Base-by-base conservation (phyloP, 2,329 filamentous ascomycete species). In the Pseudonectria foliicola region DNA sequence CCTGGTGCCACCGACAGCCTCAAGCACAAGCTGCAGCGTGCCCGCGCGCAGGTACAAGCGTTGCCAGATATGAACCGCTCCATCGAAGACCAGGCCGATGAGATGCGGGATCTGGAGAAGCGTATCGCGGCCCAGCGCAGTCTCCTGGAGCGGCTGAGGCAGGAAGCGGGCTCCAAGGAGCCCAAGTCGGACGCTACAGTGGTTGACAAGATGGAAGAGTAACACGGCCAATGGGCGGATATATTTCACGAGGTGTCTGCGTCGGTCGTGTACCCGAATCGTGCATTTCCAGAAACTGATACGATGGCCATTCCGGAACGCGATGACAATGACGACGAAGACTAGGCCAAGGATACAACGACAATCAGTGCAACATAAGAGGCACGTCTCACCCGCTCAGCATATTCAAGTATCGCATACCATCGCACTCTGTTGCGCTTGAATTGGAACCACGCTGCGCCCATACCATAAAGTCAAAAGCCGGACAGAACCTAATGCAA, bases 11-110 rank as follows among this genome's bases (percentile, higher is more conserved):
- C 85, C 2, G 84, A 87, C 53, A 73, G 75, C 25, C 70, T 95
- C 50, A 89, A 86, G 61, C 80, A 89, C 61, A 85, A 86, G 61
- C 75, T 96, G 39, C 82, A 88, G 57, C 82, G 81, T 47, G 88
- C 89, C 32, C 72, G 84, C 32, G 71, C 68, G 24, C 75, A 80
- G 48, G 67, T 88, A 34, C 69, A 71, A 52, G 65, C 67, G 18
- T 59, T 92, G 47, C 82, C 82, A 8, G 85, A 89, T 60, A 76
- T 90, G 55, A 66, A 75, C 13, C 71, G 84, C 34, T 72, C 67
- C 5, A 63, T 81, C 11, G 70, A 70, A 37, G 81, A 87, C 56
- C 85, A 90, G 63, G 70, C 82, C 48, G 70, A 68, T 11, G 85
- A 90, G 66, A 82, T 89, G 13, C 58, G 52, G 25, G 71, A 77